Evolutionary conservation across 768 basidiomycete genomes (phyloP).

Genomic region (Naganishia vaughanmartiniae): DNA sequence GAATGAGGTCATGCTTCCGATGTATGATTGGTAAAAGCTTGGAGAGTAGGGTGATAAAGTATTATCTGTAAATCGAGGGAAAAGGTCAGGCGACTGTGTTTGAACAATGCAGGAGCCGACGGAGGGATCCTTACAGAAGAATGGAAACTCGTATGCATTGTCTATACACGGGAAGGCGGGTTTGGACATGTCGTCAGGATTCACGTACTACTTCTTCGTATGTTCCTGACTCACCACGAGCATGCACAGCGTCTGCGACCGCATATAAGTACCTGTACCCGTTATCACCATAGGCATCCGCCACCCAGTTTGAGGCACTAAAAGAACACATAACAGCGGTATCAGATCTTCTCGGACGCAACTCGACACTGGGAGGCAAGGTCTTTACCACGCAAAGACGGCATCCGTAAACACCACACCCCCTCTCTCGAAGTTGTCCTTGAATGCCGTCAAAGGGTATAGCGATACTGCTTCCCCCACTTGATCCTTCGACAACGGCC

Average conservation of each 20-base stretch:
- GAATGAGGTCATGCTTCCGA: constrained; percentile 25
- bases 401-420: constrained; percentile 22
- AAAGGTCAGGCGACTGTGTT: neutral
- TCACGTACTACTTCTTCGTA: neutral
- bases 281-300: constrained; percentile 1
- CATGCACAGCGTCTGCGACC: constrained; percentile 25
- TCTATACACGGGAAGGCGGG: neutral
- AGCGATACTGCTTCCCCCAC: constrained; percentile 1
- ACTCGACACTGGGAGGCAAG: neutral
- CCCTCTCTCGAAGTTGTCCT: constrained; percentile 23
- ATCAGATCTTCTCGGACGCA: neutral
- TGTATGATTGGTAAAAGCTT: constrained; percentile 22
- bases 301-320: constrained; percentile 23
- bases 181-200: neutral
- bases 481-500: constrained; percentile 18
- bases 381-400: constrained; percentile 21
- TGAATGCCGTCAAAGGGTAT: constrained; percentile 21
- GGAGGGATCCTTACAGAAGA: constrained; percentile 17
- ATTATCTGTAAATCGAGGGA: constrained; percentile 12
- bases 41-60: constrained; percentile 24
- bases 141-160: constrained; percentile 28
- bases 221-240: constrained; percentile 10
- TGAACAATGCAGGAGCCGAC: neutral
- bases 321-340: neutral
- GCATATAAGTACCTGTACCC: constrained; percentile 27